Conservation (phyloP, 2,329 filamentous ascomycete genomes). For the Alternaria rosae region DNA sequence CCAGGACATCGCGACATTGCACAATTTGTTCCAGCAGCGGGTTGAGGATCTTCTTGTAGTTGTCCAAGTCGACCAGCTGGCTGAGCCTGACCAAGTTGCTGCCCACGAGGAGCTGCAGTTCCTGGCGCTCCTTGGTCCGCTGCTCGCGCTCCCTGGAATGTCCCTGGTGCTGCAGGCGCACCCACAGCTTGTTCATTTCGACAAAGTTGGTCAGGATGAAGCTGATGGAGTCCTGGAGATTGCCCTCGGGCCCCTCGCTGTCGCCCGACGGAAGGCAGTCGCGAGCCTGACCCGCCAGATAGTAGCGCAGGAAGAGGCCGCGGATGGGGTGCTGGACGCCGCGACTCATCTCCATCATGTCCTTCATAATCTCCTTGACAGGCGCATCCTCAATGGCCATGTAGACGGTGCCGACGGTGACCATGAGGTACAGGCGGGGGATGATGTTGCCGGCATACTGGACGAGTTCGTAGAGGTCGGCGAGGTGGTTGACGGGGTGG, state of each 20-base stretch:
- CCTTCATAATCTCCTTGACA: slow-evolving; percentile 99
- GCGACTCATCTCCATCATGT: slow-evolving; percentile 99
- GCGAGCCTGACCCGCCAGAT: slow-evolving; percentile 91
- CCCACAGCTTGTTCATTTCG: slow-evolving; percentile 99
- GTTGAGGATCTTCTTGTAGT: slow-evolving; percentile 91
- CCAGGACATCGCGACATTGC: slow-evolving; percentile 94
- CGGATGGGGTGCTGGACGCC: slow-evolving; percentile 97
- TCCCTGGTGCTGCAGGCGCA: slow-evolving; percentile 94
- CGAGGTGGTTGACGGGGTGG: slow-evolving; percentile 96
- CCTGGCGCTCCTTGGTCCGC: slow-evolving; percentile 91
- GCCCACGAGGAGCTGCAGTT: slow-evolving; percentile 92
- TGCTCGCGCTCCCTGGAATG: slow-evolving; percentile 94
- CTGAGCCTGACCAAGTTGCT: slow-evolving; percentile 96
- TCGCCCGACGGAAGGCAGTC: slow-evolving; percentile 84
- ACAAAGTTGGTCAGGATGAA: slow-evolving; percentile 99
- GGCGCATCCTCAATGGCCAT: slow-evolving; percentile 98
- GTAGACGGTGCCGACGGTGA: slow-evolving; percentile 98
- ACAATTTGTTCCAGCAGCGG: slow-evolving; percentile 96
- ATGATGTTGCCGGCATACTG: slow-evolving; percentile 99
- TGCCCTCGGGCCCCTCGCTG: slow-evolving; percentile 91
- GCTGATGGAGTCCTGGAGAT: slow-evolving; percentile 95
- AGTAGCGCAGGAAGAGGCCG: slow-evolving; percentile 94
- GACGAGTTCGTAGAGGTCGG: slow-evolving; percentile 96
- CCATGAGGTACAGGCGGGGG: slow-evolving; percentile 96
- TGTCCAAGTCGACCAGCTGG: slow-evolving; percentile 92